These are phyloP conservation scores for Epichloe hybrida DNA, from an alignment of 2,329 filamentous ascomycete genomes.

Conservation along the genomic window DNA sequence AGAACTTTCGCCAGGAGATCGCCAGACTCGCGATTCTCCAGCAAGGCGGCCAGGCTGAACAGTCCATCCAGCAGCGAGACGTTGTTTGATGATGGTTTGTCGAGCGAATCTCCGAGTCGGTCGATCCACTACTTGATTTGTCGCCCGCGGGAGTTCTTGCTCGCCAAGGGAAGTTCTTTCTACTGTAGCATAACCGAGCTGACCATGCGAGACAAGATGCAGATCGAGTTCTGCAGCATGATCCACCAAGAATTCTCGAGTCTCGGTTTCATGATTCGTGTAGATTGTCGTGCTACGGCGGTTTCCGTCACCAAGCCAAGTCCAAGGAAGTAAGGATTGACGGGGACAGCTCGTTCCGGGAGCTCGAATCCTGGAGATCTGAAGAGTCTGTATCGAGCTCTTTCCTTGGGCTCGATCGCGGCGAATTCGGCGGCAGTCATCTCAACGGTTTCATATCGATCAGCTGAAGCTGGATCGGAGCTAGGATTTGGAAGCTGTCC, in stretches of 20 bases:
- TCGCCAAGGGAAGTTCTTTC: no score
- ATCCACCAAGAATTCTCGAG: background rate
- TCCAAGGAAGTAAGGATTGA: background rate
- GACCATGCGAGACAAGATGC: background rate
- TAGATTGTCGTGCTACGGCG: background rate
- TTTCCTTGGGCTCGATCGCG: constrained; percentile 22
- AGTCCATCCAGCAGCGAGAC: background rate
- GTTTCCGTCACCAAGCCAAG: background rate
- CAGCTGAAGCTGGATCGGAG: no score
- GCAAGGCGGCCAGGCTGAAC: background rate
- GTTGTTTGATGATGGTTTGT: background rate
- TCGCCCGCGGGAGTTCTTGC: no score
- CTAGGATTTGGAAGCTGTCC: no score
- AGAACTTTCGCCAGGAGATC: background rate
- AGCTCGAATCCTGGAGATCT: constrained; percentile 19
- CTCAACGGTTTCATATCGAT: constrained; percentile 26
- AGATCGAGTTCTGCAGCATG: background rate
- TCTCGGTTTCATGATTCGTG: background rate
- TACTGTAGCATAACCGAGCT: no score
- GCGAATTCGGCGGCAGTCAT: constrained; percentile 33
- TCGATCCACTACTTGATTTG: background rate
- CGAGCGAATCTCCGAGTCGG: background rate
- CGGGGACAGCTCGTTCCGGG: constrained; percentile 8
- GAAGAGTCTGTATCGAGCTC: constrained; percentile 22
- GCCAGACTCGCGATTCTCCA: background rate